A percentile compares a stretch with the other conserved stretches of the same genome.
Conservation (phyloP, 192 early-diverging fungal species). For the Umbelopsis sp. region DNA sequence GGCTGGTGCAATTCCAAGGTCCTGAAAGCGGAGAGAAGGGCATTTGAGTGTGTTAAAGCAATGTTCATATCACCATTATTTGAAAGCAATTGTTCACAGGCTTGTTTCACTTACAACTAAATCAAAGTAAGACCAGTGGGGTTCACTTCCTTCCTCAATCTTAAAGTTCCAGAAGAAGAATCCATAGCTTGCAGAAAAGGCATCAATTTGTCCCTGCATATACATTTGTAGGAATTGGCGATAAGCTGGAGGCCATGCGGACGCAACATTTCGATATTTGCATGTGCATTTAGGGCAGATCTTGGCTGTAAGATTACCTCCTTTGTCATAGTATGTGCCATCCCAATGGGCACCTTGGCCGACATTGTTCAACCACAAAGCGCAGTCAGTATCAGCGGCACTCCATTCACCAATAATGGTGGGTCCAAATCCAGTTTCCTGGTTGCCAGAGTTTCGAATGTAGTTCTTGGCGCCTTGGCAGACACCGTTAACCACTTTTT, state of each 20-base stretch:
- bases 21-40: neutral
- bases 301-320: slow-evolving; percentile 32
- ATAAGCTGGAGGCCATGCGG: slow-evolving; percentile 40
- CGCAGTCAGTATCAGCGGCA: slow-evolving; percentile 65
- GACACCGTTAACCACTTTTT: slow-evolving; percentile 2
- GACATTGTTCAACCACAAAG: slow-evolving; percentile 65
- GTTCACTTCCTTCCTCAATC: slow-evolving; percentile 41
- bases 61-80: no score
- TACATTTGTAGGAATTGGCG: slow-evolving; percentile 43
- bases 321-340: slow-evolving; percentile 39
- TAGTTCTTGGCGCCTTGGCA: slow-evolving; percentile 5
- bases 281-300: slow-evolving; percentile 56
- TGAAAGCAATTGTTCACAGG: no score
- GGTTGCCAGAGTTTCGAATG: neutral
- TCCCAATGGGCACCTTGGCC: slow-evolving; percentile 58
- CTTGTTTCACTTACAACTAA: neutral
- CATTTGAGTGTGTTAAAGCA: neutral
- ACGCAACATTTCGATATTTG: slow-evolving; percentile 41
- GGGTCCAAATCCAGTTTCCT: slow-evolving; percentile 44
- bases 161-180: slow-evolving; percentile 67
- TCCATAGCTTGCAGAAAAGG: slow-evolving; percentile 53
- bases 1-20: neutral
- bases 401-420: slow-evolving; percentile 72
- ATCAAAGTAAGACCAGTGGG: slow-evolving; percentile 49
- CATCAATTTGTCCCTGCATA: slow-evolving; percentile 57